phyloP scores from a whole-genome alignment of 2,329 filamentous ascomycete species.

The Magnaporthiopsis incrustans region DNA sequence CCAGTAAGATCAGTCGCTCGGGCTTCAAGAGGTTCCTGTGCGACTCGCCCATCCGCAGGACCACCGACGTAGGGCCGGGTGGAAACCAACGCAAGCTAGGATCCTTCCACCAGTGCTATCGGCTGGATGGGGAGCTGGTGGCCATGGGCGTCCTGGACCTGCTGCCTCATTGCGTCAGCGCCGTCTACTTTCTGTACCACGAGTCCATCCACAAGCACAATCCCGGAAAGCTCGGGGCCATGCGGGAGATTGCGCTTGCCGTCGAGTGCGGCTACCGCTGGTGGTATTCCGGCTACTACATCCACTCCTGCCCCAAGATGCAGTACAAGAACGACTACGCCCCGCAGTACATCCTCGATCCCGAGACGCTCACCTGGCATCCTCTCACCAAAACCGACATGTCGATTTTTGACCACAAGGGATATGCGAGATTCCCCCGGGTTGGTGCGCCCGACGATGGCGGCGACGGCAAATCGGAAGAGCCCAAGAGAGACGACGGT shows the following conservation, averaged over 20 bases:
- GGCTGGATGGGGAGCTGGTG: slow-evolving; percentile 66
- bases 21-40: slow-evolving; percentile 71
- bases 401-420: slow-evolving; percentile 40
- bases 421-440: slow-evolving; percentile 39
- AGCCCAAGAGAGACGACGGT: slow-evolving; percentile 20
- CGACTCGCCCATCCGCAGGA: slow-evolving; percentile 53
- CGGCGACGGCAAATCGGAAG: background rate
- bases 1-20: slow-evolving; percentile 45
- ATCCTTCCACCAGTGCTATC: slow-evolving; percentile 76
- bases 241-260: slow-evolving; percentile 65
- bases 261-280: slow-evolving; percentile 61
- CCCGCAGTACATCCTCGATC: slow-evolving; percentile 67
- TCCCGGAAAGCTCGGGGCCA: slow-evolving; percentile 68
- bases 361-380: slow-evolving; percentile 56
- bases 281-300: slow-evolving; percentile 79
- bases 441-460: background rate
- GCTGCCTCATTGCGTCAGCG: slow-evolving; percentile 67
- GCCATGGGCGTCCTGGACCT: slow-evolving; percentile 72
- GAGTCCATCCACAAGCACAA: slow-evolving; percentile 61
- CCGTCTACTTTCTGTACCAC: slow-evolving; percentile 78
- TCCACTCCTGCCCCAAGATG: slow-evolving; percentile 77
- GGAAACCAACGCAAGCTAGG: slow-evolving; percentile 52
- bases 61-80: slow-evolving; percentile 33
- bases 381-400: slow-evolving; percentile 45
- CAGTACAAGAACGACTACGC: slow-evolving; percentile 74